A percentile compares a stretch with the other conserved stretches of the same genome.
phyloP scores from a whole-genome alignment of 257 asterid species.

The Capsicum baccatum region DNA sequence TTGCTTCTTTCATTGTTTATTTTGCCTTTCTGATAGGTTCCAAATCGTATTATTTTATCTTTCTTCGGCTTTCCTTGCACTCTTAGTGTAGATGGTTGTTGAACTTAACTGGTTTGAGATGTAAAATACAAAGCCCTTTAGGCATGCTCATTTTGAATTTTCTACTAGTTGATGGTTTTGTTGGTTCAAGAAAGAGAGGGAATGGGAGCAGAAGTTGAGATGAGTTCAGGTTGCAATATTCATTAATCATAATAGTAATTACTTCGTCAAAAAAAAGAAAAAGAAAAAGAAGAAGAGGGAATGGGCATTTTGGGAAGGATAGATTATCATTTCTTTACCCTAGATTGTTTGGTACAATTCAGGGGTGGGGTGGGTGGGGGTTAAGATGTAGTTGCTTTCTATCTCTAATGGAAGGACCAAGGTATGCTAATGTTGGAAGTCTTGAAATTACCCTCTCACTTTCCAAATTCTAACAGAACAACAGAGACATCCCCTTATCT shows the following conservation, averaged over 20 bases:
- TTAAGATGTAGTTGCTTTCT: background rate
- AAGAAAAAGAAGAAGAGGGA: background rate
- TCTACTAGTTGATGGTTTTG: background rate
- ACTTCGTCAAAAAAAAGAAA: too few species aligned
- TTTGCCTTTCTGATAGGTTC: background rate
- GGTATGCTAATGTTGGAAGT: background rate
- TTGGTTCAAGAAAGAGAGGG: background rate
- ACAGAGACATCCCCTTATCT: background rate
- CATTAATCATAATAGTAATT: too few species aligned
- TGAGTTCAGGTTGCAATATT: too few species aligned
- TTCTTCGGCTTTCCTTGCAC: background rate
- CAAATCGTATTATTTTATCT: background rate
- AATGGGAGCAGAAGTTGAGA: too few species aligned
- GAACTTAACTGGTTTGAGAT: background rate
- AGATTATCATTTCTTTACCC: background rate
- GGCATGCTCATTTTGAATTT: background rate
- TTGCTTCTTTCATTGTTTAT: background rate
- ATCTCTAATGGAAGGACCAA: background rate
- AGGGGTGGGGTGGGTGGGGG: background rate
- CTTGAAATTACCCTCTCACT: background rate
- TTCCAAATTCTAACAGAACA: background rate
- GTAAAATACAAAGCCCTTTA: background rate
- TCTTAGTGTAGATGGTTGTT: background rate
- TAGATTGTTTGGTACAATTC: background rate
- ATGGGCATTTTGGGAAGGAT: background rate